These are phyloP conservation scores for Aspergillus sparsus DNA, from an alignment of 495 filamentous ascomycete species.

Conservation along the genomic window DNA sequence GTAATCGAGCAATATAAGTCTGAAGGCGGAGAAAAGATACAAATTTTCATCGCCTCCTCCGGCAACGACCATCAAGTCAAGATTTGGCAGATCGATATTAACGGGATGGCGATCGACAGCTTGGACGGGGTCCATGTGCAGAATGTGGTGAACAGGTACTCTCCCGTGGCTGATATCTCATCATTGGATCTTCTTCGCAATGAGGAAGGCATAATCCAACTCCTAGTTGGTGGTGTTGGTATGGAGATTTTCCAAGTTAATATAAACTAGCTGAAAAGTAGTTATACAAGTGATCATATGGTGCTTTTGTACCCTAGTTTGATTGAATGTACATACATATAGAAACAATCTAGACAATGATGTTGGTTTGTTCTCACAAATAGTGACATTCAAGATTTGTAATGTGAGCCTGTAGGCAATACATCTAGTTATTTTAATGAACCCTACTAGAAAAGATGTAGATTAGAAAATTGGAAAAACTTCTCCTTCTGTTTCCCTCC, in stretches of 20 bases:
- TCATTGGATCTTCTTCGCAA: constrained; percentile 41
- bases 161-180: constrained; percentile 66
- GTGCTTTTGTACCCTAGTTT: not conserved
- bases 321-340: not conserved
- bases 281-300: not conserved
- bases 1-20: constrained; percentile 35
- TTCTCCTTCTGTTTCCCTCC: no score
- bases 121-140: constrained; percentile 46
- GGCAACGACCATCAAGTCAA: constrained; percentile 84
- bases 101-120: constrained; percentile 28
- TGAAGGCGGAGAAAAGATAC: constrained; percentile 12
- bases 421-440: no score
- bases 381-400: no score
- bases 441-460: no score
- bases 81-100: constrained; percentile 60
- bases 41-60: constrained; percentile 55
- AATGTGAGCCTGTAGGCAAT: no score
- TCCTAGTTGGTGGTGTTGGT: constrained; percentile 58
- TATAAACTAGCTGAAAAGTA: constrained; percentile 2
- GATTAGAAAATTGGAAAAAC: no score
- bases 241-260: constrained; percentile 48
- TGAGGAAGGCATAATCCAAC: constrained; percentile 18
- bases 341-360: no score
- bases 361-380: no score
- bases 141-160: constrained; percentile 52